These are phyloP conservation scores for Mortierella sp. DNA, from an alignment of 371 early-diverging fungal genomes.

Conservation along the genomic window DNA sequence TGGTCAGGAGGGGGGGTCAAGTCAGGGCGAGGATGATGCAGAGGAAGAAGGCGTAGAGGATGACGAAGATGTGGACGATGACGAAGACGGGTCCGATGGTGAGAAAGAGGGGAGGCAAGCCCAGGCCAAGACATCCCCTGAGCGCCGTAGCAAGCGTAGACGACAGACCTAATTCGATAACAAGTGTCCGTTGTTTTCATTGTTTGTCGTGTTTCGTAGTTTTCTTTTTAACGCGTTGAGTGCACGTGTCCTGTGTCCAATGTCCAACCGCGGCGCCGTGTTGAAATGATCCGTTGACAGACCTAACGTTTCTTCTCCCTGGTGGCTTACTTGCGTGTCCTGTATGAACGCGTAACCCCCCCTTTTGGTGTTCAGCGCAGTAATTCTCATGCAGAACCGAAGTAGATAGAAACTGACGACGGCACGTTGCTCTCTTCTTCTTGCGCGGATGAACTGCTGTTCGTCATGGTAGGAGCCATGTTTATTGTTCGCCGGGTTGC, in stretches of 20 bases:
- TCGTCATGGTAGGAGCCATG: no score
- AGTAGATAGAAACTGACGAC: no score
- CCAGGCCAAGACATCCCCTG: background rate
- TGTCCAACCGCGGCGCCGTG: background rate
- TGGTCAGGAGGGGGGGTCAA: constrained; percentile 1
- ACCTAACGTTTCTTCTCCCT: no score
- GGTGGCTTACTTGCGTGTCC: background rate
- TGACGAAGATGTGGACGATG: constrained; percentile 2
- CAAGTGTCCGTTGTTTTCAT: background rate
- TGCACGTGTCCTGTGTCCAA: background rate
- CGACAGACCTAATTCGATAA: constrained; percentile 23
- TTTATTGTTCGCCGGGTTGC: no score
- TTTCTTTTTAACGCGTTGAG: background rate
- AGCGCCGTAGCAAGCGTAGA: constrained; percentile 24
- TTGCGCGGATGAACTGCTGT: no score
- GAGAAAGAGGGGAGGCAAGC: constrained; percentile 22
- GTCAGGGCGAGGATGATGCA: constrained; percentile 15
- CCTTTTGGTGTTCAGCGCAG: background rate
- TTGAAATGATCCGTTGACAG: background rate
- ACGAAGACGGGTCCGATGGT: background rate
- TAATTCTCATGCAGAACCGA: no score
- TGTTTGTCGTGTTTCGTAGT: background rate
- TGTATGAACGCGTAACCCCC: background rate
- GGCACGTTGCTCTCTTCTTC: no score
- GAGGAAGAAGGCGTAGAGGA: constrained; percentile 18